Conservation (phyloP, 2,329 filamentous ascomycete genomes). For the Aspergillus sergii region DNA sequence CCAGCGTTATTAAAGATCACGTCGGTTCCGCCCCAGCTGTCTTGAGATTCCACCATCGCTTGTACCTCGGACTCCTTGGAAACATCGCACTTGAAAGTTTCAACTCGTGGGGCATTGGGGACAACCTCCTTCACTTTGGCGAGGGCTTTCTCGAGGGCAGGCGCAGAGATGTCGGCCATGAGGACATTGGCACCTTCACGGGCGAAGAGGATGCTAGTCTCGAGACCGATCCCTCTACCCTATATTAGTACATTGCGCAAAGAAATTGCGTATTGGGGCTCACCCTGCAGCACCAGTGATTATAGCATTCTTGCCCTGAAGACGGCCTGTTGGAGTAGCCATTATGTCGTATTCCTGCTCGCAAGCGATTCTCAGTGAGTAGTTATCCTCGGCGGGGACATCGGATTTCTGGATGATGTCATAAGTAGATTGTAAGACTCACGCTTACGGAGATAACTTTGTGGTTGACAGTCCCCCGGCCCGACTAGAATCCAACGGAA, state of each 20-base stretch:
- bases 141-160: slow-evolving; percentile 74
- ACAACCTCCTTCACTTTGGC: slow-evolving; percentile 75
- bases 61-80: slow-evolving; percentile 81
- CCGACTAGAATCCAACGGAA: neutral
- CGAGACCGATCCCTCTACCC: slow-evolving; percentile 79
- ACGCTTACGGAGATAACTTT: neutral
- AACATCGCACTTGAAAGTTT: slow-evolving; percentile 62
- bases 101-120: slow-evolving; percentile 44
- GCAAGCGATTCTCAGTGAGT: neutral
- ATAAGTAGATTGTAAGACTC: neutral
- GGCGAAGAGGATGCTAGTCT: slow-evolving; percentile 86
- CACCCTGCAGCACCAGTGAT: slow-evolving; percentile 26
- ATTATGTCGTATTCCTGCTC: neutral
- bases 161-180: slow-evolving; percentile 80
- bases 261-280: neutral
- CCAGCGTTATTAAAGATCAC: slow-evolving; percentile 97
- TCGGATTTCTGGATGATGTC: neutral
- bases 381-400: neutral
- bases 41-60: slow-evolving; percentile 71
- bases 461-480: neutral
- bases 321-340: neutral
- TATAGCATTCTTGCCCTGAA: slow-evolving; percentile 23
- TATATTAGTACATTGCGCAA: neutral
- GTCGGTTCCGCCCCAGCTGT: slow-evolving; percentile 84
- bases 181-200: slow-evolving; percentile 85